A percentile compares a stretch with the other conserved stretches of the same genome.
phyloP scores from a whole-genome alignment of 1,284 basidiomycete genomes.

The Ustilago crameri region DNA sequence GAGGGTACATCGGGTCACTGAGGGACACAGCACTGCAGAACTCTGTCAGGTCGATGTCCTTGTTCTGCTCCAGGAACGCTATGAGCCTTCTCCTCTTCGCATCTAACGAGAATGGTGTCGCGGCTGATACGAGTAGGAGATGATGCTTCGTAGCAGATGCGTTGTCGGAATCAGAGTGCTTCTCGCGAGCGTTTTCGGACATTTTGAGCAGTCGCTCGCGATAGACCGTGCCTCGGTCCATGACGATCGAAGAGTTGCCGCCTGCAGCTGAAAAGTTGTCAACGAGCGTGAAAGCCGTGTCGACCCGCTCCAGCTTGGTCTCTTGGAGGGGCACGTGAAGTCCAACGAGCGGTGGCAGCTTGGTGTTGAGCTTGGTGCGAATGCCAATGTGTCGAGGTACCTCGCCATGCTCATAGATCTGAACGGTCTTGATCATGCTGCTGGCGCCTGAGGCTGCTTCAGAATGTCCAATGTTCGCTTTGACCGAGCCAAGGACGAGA shows the following conservation, averaged over 20 bases:
- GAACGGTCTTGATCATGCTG: conserved; percentile 49
- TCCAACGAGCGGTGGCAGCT: conserved; percentile 42
- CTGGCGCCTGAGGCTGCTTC: conserved; percentile 47
- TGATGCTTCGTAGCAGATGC: conserved; percentile 4
- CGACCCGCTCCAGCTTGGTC: conserved; percentile 17
- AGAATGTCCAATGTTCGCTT: conserved; percentile 53
- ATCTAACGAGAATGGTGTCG: conserved; percentile 40
- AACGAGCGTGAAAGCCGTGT: conserved; percentile 33
- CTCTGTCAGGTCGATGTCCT: conserved; percentile 19
- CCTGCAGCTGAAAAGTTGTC: conserved; percentile 54
- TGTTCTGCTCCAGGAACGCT: conserved; percentile 27
- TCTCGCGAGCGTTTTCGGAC: conserved; percentile 8
- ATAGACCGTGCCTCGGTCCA: conserved; percentile 32
- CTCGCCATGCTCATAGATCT: conserved; percentile 33
- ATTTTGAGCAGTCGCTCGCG: conserved; percentile 11
- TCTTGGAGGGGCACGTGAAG: conserved; percentile 31
- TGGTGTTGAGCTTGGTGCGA: conserved; percentile 47
- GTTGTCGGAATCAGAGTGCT: neutral
- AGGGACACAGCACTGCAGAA: conserved; percentile 46
- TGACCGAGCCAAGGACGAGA: conserved; percentile 46
- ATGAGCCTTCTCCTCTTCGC: conserved; percentile 34
- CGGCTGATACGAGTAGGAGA: conserved; percentile 35
- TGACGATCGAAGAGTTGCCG: conserved; percentile 48
- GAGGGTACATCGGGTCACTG: conserved; percentile 34
- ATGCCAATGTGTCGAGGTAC: conserved; percentile 50